phyloP scores from a whole-genome alignment of 345 rosid genomes.

The Abelmoschus esculentus region DNA sequence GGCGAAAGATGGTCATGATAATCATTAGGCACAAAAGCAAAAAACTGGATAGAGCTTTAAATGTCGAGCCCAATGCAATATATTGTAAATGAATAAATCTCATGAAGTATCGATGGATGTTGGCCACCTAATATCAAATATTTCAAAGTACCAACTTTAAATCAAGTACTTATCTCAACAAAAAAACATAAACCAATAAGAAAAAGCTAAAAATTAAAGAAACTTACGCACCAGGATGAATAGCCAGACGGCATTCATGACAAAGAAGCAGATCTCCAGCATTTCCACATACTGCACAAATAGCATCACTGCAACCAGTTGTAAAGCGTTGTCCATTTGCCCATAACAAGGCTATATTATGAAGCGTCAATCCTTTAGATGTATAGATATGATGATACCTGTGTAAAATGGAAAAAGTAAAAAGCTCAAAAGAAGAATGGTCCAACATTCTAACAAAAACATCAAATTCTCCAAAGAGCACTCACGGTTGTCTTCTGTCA shows the following conservation, averaged over 20 bases:
- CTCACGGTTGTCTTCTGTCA: constrained; percentile 99
- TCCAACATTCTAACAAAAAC: constrained; percentile 8
- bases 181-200: background rate
- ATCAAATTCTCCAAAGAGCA: constrained; percentile 14
- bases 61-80: background rate
- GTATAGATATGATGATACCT: constrained; percentile 91
- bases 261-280: constrained; percentile 76
- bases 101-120: background rate
- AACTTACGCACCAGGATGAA: constrained; percentile 57
- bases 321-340: constrained; percentile 71
- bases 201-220: constrained; percentile 1
- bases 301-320: constrained; percentile 69
- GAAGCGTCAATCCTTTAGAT: constrained; percentile 76
- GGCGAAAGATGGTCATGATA: background rate
- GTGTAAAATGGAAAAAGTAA: constrained; percentile 16
- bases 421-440: constrained; percentile 4
- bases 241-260: constrained; percentile 78
- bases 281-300: constrained; percentile 84
- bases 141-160: constrained; percentile 5
- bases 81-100: background rate
- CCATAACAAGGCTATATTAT: constrained; percentile 82
- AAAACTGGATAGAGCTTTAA: background rate
- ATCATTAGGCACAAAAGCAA: background rate
- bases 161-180: constrained; percentile 1
- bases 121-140: background rate